Percentiles rank a stretch among this genome's conserved stretches.
These are phyloP conservation scores for Claviceps arundinis DNA, from an alignment of 2,329 filamentous ascomycete species.

Conservation along the genomic window DNA sequence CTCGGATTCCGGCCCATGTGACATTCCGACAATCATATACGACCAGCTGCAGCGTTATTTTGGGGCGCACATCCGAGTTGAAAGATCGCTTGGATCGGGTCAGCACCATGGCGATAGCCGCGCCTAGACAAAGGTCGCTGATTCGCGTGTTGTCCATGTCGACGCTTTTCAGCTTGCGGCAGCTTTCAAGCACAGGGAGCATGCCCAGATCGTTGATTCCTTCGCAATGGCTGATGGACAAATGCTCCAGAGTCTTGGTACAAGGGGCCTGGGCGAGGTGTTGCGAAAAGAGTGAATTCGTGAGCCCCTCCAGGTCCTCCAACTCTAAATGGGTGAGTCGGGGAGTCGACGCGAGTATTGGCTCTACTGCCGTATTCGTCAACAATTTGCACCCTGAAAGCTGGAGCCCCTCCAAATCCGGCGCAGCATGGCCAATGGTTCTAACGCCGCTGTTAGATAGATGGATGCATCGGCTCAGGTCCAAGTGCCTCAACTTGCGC, in stretches of 20 bases:
- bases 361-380: conserved; percentile 58
- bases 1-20: conserved; percentile 82
- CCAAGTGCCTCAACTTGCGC: conserved; percentile 68
- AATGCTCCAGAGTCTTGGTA: conserved; percentile 56
- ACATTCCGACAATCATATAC: conserved; percentile 88
- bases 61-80: conserved; percentile 28
- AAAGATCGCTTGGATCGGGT: conserved; percentile 40
- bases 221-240: conserved; percentile 86
- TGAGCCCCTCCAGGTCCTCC: conserved; percentile 69
- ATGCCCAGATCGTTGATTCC: conserved; percentile 71
- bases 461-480: conserved; percentile 64
- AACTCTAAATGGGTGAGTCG: conserved; percentile 76
- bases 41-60: conserved; percentile 58
- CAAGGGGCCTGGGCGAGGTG: conserved; percentile 67
- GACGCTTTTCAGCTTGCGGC: conserved; percentile 53
- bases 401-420: conserved; percentile 69
- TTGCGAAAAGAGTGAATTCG: conserved; percentile 58
- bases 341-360: conserved; percentile 62
- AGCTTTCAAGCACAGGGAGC: conserved; percentile 67
- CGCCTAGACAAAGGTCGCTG: conserved; percentile 71
- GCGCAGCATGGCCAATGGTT: conserved; percentile 59
- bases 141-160: conserved; percentile 92
- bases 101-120: conserved; percentile 71
- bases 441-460: conserved; percentile 64
- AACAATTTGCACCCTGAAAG: conserved; percentile 65